These are phyloP conservation scores for Turritis glabra DNA, from an alignment of 345 rosid species.

Conservation along the genomic window DNA sequence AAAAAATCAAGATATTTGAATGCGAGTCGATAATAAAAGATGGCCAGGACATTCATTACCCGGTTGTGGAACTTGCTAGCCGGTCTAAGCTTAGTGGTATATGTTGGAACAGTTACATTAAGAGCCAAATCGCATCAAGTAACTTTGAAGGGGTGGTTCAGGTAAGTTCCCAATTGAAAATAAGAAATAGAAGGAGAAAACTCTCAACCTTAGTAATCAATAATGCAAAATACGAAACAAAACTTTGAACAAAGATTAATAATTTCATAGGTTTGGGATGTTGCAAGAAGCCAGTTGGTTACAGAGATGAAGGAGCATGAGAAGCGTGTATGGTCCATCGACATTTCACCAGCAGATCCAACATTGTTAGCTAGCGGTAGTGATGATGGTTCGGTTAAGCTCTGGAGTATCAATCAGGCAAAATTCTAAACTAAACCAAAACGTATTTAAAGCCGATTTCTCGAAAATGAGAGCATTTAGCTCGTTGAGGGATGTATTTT, in stretches of 20 bases:
- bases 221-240: background rate
- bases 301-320: slow-evolving; percentile 90
- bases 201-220: background rate
- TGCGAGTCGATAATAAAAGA: slow-evolving; percentile 64
- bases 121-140: slow-evolving; percentile 92
- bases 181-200: background rate
- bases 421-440: slow-evolving; percentile 44
- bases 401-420: slow-evolving; percentile 90
- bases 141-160: slow-evolving; percentile 97
- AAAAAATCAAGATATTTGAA: slow-evolving; percentile 92
- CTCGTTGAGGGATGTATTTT: slow-evolving; percentile 35
- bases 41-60: slow-evolving; percentile 81
- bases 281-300: slow-evolving; percentile 70
- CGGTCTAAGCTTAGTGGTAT: slow-evolving; percentile 82
- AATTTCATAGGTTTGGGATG: slow-evolving; percentile 62
- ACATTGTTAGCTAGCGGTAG: slow-evolving; percentile 94
- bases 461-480: background rate
- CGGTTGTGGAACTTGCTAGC: slow-evolving; percentile 85
- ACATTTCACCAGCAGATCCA: slow-evolving; percentile 83
- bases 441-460: slow-evolving; percentile 52
- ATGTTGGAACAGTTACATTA: slow-evolving; percentile 92
- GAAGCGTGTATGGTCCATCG: slow-evolving; percentile 94
- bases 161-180: slow-evolving; percentile 42
- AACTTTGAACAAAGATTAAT: background rate
- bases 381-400: slow-evolving; percentile 92